Conservation (phyloP, 2,329 filamentous ascomycete genomes). For the Albophoma yamanashiensis region DNA sequence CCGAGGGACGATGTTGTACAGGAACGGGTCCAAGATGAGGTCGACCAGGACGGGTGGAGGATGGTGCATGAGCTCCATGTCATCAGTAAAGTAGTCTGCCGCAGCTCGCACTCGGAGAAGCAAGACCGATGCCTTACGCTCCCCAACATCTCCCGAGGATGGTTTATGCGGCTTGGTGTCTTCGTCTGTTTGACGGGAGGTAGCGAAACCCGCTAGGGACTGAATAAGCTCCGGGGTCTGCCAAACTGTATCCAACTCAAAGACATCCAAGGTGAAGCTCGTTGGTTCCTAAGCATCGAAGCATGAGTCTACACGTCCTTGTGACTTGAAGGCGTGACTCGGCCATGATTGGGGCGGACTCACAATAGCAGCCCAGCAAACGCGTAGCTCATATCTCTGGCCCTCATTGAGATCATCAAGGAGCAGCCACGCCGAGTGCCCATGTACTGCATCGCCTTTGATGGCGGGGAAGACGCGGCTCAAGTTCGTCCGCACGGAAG, state of each 20-base stretch:
- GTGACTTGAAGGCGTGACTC: neutral
- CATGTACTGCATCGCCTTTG: constrained; percentile 31
- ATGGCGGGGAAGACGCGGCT: constrained; percentile 56
- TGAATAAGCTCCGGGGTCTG: constrained; percentile 50
- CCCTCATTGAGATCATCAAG: constrained; percentile 59
- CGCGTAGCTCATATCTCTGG: constrained; percentile 78
- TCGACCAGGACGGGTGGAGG: constrained; percentile 71
- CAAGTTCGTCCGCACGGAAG: constrained; percentile 51
- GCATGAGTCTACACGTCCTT: neutral
- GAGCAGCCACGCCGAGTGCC: constrained; percentile 66
- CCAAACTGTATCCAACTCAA: constrained; percentile 50
- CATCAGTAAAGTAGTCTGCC: constrained; percentile 75
- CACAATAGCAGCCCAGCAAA: constrained; percentile 92
- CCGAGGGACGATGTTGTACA: constrained; percentile 67
- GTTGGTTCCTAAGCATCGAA: constrained; percentile 64
- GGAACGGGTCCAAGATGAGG: constrained; percentile 74
- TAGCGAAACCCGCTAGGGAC: constrained; percentile 53
- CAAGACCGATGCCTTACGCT: constrained; percentile 40
- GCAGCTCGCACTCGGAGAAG: constrained; percentile 66
- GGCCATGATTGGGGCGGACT: constrained; percentile 21
- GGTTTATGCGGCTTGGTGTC: neutral
- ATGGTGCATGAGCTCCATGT: constrained; percentile 62
- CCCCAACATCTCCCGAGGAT: neutral
- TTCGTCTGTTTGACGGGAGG: constrained; percentile 30
- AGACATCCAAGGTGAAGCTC: constrained; percentile 58